phyloP scores from a whole-genome alignment of 148 eudicot genomes.

The Mesembryanthemum crystallinum region DNA sequence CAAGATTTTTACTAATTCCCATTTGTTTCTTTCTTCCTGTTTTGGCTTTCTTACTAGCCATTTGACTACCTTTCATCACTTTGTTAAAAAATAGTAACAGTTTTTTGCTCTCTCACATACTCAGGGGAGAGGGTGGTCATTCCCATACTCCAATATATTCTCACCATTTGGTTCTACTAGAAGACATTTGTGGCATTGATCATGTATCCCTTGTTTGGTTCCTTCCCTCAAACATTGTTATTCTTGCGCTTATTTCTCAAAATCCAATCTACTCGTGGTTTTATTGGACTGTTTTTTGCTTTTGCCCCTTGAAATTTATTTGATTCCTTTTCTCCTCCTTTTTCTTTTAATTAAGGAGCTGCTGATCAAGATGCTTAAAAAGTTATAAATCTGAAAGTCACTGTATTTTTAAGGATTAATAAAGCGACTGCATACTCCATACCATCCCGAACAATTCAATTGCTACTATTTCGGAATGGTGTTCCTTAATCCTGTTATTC shows the following conservation, averaged over 20 bases:
- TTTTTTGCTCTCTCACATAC: not conserved
- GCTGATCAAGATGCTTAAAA: not conserved
- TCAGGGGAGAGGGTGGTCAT: not conserved
- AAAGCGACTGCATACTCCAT: not conserved
- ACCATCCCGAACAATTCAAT: not conserved
- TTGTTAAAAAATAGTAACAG: not conserved
- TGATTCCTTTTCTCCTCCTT: not conserved
- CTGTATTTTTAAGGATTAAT: not conserved
- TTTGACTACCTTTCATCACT: not conserved
- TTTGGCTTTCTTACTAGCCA: not conserved
- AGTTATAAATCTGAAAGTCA: not conserved
- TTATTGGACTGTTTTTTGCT: not conserved
- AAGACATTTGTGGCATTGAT: not conserved
- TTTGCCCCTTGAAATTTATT: not conserved
- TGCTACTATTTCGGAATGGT: not conserved
- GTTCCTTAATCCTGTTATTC: not conserved
- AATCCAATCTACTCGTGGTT: not conserved
- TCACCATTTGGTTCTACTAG: not conserved
- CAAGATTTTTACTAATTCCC: not conserved
- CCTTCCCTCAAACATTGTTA: conserved; percentile 2
- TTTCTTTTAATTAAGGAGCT: not conserved
- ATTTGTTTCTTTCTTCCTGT: not conserved
- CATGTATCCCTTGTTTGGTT: not conserved
- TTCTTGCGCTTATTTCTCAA: not conserved
- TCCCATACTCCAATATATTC: not conserved